These are phyloP conservation scores for Linderniella brevidens DNA, from an alignment of 257 asterid species.

Conservation along the genomic window DNA sequence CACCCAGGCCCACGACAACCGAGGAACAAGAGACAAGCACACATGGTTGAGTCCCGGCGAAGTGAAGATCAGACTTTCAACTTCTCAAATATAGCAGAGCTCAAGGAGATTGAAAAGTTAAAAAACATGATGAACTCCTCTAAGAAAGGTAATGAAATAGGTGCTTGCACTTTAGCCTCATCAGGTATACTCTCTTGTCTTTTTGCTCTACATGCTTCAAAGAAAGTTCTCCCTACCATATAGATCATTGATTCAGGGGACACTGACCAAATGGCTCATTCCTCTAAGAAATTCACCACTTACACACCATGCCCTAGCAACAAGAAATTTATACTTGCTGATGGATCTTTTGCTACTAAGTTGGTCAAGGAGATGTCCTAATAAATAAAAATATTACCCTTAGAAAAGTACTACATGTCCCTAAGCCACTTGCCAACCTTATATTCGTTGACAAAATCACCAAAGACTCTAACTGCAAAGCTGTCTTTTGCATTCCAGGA, in stretches of 20 bases:
- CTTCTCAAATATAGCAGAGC: too few relatives aligned
- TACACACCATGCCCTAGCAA: not conserved
- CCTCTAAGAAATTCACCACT: not conserved
- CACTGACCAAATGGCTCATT: conserved; percentile 1
- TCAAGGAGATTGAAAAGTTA: not conserved
- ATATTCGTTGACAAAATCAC: conserved; percentile 6
- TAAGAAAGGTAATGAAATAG: not conserved
- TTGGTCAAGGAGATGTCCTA: conserved; percentile 6
- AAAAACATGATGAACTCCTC: not conserved
- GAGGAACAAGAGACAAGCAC: not conserved
- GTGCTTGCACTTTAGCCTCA: conserved; percentile 7
- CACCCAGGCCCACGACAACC: too few relatives aligned
- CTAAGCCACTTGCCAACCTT: conserved; percentile 2
- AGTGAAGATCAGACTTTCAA: not conserved
- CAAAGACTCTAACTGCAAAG: not conserved
- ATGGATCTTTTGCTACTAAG: conserved; percentile 9
- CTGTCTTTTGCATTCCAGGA: conserved; percentile 4
- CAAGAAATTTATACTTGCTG: not conserved
- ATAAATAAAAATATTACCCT: not conserved
- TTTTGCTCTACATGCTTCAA: not conserved
- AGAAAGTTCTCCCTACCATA: not conserved
- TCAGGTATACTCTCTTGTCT: not conserved
- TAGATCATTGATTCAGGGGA: conserved; percentile 9
- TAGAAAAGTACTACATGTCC: conserved; percentile 8
- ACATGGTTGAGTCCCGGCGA: not conserved